Evolutionary conservation across 129 eudicot species (phyloP).

Genomic region (Chrysanthemum lavandulifolium): DNA sequence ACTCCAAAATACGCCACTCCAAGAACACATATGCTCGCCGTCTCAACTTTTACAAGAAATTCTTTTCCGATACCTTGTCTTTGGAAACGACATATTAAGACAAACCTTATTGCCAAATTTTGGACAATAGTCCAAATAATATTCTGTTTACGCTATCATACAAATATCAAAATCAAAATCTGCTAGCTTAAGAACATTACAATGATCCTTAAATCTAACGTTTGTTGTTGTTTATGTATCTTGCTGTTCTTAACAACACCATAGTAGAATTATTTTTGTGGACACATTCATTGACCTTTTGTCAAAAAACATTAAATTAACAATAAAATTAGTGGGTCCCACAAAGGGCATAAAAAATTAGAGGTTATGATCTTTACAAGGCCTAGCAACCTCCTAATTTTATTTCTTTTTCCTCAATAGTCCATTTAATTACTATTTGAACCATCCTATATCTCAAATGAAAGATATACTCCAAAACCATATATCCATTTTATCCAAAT

Average conservation of each 20-base stretch:
- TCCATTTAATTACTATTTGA: slow-evolving; percentile 22
- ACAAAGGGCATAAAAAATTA: not conserved
- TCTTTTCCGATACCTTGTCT: slow-evolving; percentile 1
- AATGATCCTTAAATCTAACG: slow-evolving; percentile 4
- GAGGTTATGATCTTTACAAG: slow-evolving; percentile 24
- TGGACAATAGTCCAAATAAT: slow-evolving; percentile 15
- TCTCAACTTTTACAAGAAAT: slow-evolving; percentile 22
- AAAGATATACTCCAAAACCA: slow-evolving; percentile 6
- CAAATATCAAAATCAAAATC: slow-evolving; percentile 15
- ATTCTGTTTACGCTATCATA: slow-evolving; percentile 13
- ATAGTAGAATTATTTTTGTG: too few species aligned
- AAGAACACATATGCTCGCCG: slow-evolving; percentile 4
- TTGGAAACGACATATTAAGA: slow-evolving; percentile 21
- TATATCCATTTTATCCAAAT: slow-evolving; percentile 27
- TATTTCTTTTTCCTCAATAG: not conserved
- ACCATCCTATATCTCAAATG: not conserved
- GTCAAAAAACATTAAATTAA: not conserved
- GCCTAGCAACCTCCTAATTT: slow-evolving; percentile 9
- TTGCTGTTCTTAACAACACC: not conserved
- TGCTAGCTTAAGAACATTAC: slow-evolving; percentile 14
- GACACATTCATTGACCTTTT: slow-evolving; percentile 22
- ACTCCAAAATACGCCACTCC: not conserved
- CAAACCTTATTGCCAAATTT: slow-evolving; percentile 12
- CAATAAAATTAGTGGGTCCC: slow-evolving; percentile 23
- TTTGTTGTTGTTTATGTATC: not conserved